phyloP scores from a whole-genome alignment of 192 early-diverging fungal species.

The Spizellomyces punctatus region DNA sequence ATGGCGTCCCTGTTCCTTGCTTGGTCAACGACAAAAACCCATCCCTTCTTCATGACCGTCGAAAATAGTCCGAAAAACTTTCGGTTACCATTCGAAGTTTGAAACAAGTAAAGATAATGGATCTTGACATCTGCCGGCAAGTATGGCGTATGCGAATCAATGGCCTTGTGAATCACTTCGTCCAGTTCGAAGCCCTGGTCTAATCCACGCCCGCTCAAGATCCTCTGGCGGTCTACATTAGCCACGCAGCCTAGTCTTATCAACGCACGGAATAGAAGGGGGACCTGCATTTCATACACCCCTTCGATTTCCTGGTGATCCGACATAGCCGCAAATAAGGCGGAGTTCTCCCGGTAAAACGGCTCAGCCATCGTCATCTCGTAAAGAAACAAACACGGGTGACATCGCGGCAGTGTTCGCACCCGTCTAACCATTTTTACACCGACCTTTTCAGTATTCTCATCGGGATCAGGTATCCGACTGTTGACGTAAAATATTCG shows the following conservation, averaged over 20 bases:
- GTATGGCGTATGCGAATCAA: constrained; percentile 38
- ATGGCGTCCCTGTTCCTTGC: constrained; percentile 61
- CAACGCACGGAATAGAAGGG: constrained; percentile 78
- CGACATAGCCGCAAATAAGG: constrained; percentile 77
- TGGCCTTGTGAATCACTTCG: constrained; percentile 37
- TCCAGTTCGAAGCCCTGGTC: constrained; percentile 45
- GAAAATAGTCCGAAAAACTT: constrained; percentile 74
- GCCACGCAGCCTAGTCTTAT: constrained; percentile 72
- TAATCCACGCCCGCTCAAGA: constrained; percentile 32
- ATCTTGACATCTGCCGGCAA: constrained; percentile 39
- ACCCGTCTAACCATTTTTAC: constrained; percentile 30
- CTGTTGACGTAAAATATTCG: constrained; percentile 86
- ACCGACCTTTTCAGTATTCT: constrained; percentile 28
- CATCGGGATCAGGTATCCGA: constrained; percentile 56
- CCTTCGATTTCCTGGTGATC: constrained; percentile 87
- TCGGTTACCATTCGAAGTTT: constrained; percentile 53
- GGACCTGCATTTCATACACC: constrained; percentile 92
- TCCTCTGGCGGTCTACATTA: constrained; percentile 26
- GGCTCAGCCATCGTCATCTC: constrained; percentile 80
- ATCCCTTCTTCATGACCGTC: constrained; percentile 54
- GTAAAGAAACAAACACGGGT: constrained; percentile 73
- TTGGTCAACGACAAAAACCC: constrained; percentile 78
- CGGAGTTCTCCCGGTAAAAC: constrained; percentile 71
- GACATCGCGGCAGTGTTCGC: constrained; percentile 77
- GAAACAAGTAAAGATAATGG: constrained; percentile 79